Evolutionary conservation across 164 flowering plant genomes (phyloP).

Genomic region (Magnolia sinica): DNA sequence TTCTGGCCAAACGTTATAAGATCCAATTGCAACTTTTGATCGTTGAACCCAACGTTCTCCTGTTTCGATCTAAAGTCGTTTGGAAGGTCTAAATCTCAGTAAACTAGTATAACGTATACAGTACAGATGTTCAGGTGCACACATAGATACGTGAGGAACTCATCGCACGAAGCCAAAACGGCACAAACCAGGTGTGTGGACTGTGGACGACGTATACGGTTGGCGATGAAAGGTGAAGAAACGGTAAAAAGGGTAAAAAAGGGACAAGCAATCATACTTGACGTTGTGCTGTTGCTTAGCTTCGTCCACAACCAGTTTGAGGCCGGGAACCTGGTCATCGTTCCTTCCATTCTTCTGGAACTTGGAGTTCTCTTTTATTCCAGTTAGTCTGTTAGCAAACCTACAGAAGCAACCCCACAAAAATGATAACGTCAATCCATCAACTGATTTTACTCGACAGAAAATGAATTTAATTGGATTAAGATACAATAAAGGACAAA

Average conservation of each 20-base stretch:
- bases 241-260: neutral
- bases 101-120: neutral
- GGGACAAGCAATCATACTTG: slow-evolving; percentile 50
- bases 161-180: neutral
- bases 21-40: neutral
- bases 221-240: neutral
- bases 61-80: neutral
- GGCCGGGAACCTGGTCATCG: slow-evolving; percentile 59
- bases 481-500: neutral
- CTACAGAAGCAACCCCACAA: slow-evolving; percentile 30
- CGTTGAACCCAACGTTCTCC: neutral
- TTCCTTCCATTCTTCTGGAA: slow-evolving; percentile 65
- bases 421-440: neutral
- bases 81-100: neutral
- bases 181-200: neutral
- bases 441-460: neutral
- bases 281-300: slow-evolving; percentile 67
- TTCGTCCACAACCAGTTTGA: slow-evolving; percentile 69
- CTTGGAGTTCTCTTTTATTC: slow-evolving; percentile 83
- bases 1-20: neutral
- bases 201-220: neutral
- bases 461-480: neutral
- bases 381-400: slow-evolving; percentile 84
- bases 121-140: neutral
- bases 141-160: neutral